A percentile compares a stretch with the other conserved stretches of the same genome.
Evolutionary conservation across 768 basidiomycete species (phyloP).

Genomic region (Phylloporus arenicola): DNA sequence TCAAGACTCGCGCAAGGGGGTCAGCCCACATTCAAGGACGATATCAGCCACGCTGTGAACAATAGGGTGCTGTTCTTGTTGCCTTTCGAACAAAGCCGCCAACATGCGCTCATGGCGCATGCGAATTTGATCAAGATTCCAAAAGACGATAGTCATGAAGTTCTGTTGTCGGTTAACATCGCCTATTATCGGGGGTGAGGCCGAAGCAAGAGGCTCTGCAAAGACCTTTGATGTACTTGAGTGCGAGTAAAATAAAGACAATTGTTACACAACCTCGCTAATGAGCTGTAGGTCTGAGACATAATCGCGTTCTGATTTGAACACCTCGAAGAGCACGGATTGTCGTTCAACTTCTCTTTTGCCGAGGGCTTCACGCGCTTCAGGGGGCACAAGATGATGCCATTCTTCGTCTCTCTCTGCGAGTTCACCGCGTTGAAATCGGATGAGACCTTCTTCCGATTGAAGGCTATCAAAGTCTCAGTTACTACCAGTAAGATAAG

Average conservation of each 20-base stretch:
- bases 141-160: constrained; percentile 81
- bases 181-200: constrained; percentile 61
- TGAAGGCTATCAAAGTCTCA: constrained; percentile 41
- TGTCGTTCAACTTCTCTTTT: constrained; percentile 80
- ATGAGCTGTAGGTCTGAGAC: constrained; percentile 72
- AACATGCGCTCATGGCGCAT: constrained; percentile 66
- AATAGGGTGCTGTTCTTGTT: constrained; percentile 80
- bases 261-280: constrained; percentile 46
- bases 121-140: constrained; percentile 68
- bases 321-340: constrained; percentile 81
- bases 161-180: constrained; percentile 45
- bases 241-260: not conserved
- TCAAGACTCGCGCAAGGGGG: constrained; percentile 3
- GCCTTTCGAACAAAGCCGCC: constrained; percentile 67
- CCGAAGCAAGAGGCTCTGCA: constrained; percentile 55
- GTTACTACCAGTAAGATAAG: constrained; percentile 2
- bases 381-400: constrained; percentile 71
- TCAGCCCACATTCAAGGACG: constrained; percentile 64
- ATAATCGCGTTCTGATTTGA: constrained; percentile 87
- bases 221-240: constrained; percentile 50
- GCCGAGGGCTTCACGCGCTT: constrained; percentile 64
- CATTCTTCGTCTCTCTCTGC: constrained; percentile 74
- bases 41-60: constrained; percentile 82
- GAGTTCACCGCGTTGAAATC: constrained; percentile 64
- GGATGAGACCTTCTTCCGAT: constrained; percentile 56